These are phyloP conservation scores for Tephrocybe sp. DNA, from an alignment of 768 basidiomycete species.

Conservation along the genomic window DNA sequence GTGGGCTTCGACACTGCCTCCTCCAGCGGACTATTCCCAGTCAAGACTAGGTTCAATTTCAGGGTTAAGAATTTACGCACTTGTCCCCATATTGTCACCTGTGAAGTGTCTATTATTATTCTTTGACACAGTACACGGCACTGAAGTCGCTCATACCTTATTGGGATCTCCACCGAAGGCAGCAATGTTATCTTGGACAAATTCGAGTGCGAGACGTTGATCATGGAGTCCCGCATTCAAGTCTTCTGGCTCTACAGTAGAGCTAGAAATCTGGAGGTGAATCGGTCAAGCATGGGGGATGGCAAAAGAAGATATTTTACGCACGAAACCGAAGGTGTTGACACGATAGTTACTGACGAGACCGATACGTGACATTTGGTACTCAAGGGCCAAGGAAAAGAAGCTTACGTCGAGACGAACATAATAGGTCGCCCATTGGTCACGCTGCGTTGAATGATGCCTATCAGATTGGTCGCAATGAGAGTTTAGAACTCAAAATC, in stretches of 20 bases:
- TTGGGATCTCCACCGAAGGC: slow-evolving; percentile 62
- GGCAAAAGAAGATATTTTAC: slow-evolving; percentile 10
- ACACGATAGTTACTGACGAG: slow-evolving; percentile 49
- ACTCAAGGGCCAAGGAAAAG: not conserved
- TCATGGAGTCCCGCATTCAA: slow-evolving; percentile 61
- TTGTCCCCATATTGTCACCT: slow-evolving; percentile 55
- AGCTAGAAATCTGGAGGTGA: slow-evolving; percentile 40
- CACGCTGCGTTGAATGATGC: slow-evolving; percentile 46
- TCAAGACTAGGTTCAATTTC: not conserved
- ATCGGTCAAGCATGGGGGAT: not conserved
- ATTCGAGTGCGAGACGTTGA: slow-evolving; percentile 54
- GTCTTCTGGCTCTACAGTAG: slow-evolving; percentile 40
- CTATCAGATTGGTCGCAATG: slow-evolving; percentile 24
- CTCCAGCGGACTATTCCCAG: slow-evolving; percentile 43
- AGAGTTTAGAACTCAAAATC: not conserved
- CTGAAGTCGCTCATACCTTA: slow-evolving; percentile 33
- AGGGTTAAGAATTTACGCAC: not conserved
- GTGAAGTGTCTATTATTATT: not conserved
- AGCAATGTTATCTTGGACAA: slow-evolving; percentile 63
- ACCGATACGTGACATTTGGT: not conserved
- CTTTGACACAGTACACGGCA: not conserved
- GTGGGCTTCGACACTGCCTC: slow-evolving; percentile 46
- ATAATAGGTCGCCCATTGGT: slow-evolving; percentile 48
- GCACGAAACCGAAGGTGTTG: slow-evolving; percentile 56
- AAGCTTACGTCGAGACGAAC: slow-evolving; percentile 47